Conservation (phyloP, 106 monocot genomes). For the Chionographis japonica region DNA sequence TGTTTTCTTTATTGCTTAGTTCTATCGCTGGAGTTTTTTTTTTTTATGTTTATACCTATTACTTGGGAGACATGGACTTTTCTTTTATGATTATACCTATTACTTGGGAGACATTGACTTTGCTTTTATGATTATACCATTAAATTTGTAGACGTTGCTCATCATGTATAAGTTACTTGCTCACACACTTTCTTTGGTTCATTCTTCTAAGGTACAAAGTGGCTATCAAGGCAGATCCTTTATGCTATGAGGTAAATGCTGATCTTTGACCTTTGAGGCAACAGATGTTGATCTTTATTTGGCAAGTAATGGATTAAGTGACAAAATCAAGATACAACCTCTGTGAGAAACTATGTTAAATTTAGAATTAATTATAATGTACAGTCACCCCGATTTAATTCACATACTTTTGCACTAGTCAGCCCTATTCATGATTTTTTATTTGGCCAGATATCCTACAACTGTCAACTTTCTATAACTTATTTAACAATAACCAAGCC, state of each 20-base stretch:
- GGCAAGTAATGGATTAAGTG: background rate
- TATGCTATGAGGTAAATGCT: conserved; percentile 86
- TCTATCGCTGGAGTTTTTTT: background rate
- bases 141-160: background rate
- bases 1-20: no score
- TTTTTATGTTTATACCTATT: background rate
- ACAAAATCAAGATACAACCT: no score
- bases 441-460: background rate
- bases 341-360: no score
- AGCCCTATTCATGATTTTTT: background rate
- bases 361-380: no score
- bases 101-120: background rate
- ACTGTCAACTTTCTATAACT: no score
- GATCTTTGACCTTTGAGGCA: background rate
- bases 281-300: background rate
- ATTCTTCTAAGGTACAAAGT: conserved; percentile 78
- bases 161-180: background rate
- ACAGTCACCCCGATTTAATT: no score
- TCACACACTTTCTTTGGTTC: conserved; percentile 1
- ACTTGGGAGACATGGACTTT: background rate
- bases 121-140: background rate
- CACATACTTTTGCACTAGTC: no score
- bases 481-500: no score
- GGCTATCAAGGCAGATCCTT: conserved; percentile 88
- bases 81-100: no score